These are phyloP conservation scores for Cryptosporidium parvum DNA, from an alignment of 169 alveolate species.

Conservation along the genomic window DNA sequence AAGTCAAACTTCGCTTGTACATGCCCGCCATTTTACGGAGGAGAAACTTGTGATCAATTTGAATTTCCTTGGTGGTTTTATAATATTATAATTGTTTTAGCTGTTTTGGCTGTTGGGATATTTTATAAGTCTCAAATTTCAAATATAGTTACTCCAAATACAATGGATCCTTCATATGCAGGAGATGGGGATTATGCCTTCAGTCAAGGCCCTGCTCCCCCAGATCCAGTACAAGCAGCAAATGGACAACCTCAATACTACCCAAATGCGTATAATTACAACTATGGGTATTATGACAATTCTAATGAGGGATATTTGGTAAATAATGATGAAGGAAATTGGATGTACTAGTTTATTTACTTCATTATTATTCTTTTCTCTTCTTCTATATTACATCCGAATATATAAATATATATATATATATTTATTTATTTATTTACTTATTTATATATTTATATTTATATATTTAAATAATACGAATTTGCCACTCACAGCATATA, in stretches of 20 bases:
- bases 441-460: background rate
- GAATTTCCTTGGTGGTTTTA: constrained; percentile 72
- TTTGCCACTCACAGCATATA: background rate
- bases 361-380: background rate
- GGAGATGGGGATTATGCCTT: constrained; percentile 4
- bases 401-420: background rate
- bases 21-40: constrained; percentile 58
- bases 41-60: constrained; percentile 44
- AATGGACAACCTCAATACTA: background rate
- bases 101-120: constrained; percentile 30
- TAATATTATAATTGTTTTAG: constrained; percentile 21
- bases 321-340: constrained; percentile 38
- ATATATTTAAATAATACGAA: too few species aligned
- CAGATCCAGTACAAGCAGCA: background rate
- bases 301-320: constrained; percentile 6
- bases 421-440: too few species aligned
- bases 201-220: constrained; percentile 17
- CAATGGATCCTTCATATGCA: constrained; percentile 30
- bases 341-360: constrained; percentile 18
- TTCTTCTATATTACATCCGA: background rate
- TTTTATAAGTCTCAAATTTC: constrained; percentile 36
- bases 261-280: background rate
- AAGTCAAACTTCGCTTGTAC: constrained; percentile 41
- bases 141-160: constrained; percentile 15
- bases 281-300: constrained; percentile 10